A percentile compares a stretch with the other conserved stretches of the same genome.
Evolutionary conservation across 352 stramenopile species (phyloP).

Genomic region (Phytophthora hibernalis): DNA sequence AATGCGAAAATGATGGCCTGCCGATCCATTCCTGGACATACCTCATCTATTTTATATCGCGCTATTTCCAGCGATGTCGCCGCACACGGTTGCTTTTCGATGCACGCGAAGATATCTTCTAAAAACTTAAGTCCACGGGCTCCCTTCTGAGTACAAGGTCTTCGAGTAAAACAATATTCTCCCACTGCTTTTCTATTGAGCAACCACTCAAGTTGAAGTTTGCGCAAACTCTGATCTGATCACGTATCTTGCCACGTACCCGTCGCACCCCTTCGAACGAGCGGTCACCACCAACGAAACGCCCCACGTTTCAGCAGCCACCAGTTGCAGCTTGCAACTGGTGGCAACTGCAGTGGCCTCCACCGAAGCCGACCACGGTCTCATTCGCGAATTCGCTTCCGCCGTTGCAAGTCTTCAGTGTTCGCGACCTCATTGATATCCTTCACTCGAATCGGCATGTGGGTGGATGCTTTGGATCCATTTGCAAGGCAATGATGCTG

Average conservation of each 20-base stretch:
- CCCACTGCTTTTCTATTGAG: too few species aligned
- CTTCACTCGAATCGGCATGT: slow-evolving; percentile 20
- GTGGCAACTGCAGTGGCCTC: too few species aligned
- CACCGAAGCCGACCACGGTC: neutral
- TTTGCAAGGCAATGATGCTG: slow-evolving; percentile 23
- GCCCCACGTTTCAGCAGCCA: slow-evolving; percentile 21
- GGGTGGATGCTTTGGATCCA: slow-evolving; percentile 11
- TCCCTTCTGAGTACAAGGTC: too few species aligned
- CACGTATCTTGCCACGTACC: slow-evolving; percentile 23
- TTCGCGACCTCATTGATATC: slow-evolving; percentile 9
- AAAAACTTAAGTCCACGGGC: too few species aligned
- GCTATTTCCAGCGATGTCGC: too few species aligned
- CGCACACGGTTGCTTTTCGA: too few species aligned
- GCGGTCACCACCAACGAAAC: slow-evolving; percentile 28
- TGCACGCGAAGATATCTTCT: too few species aligned
- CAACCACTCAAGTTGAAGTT: slow-evolving; percentile 12
- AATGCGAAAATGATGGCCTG: neutral
- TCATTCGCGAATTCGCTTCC: slow-evolving; percentile 38
- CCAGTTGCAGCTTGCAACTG: slow-evolving; percentile 13
- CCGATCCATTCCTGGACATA: slow-evolving; percentile 5
- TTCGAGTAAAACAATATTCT: too few species aligned
- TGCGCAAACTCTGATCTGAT: slow-evolving; percentile 9
- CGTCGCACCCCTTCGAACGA: slow-evolving; percentile 27
- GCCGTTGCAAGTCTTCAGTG: slow-evolving; percentile 20
- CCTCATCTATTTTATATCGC: slow-evolving; percentile 1